phyloP scores from a whole-genome alignment of 1,284 basidiomycete genomes.

The Trametes pubescens region DNA sequence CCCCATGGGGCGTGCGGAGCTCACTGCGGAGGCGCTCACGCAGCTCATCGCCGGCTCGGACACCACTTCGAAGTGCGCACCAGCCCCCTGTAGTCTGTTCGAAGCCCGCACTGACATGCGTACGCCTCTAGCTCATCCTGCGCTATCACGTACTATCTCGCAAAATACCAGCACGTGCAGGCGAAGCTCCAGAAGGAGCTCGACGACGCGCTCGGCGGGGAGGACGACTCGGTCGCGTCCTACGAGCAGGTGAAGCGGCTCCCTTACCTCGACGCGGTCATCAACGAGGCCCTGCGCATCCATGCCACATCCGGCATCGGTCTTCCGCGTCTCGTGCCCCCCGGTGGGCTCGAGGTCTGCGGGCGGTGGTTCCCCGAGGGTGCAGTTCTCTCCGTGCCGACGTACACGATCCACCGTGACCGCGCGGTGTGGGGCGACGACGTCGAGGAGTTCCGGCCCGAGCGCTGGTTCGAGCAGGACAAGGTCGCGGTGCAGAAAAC shows the following conservation, averaged over 20 bases:
- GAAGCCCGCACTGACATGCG: neutral
- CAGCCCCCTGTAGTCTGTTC: neutral
- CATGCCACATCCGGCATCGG: conserved; percentile 86
- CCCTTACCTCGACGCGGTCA: conserved; percentile 82
- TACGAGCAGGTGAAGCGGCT: conserved; percentile 73
- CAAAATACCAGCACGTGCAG: conserved; percentile 70
- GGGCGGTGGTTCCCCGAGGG: conserved; percentile 75
- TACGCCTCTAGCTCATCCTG: conserved; percentile 70
- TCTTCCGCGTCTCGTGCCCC: conserved; percentile 80
- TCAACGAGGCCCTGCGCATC: conserved; percentile 83
- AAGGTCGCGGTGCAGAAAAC: conserved; percentile 66
- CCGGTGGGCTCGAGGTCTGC: conserved; percentile 68
- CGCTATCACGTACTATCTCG: conserved; percentile 86
- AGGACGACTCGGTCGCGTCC: conserved; percentile 62
- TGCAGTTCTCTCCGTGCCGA: conserved; percentile 77
- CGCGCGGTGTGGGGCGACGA: conserved; percentile 79
- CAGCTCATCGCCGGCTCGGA: conserved; percentile 88
- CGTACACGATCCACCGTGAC: conserved; percentile 83
- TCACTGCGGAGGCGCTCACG: conserved; percentile 89
- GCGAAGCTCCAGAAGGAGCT: conserved; percentile 82
- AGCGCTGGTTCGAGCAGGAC: conserved; percentile 82
- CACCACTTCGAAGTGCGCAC: conserved; percentile 81
- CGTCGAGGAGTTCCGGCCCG: conserved; percentile 77
- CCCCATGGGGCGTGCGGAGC: conserved; percentile 79
- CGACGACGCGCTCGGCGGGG: conserved; percentile 72